phyloP scores from a whole-genome alignment of 805 yeast genomes.

The Teunomyces cretensis region DNA sequence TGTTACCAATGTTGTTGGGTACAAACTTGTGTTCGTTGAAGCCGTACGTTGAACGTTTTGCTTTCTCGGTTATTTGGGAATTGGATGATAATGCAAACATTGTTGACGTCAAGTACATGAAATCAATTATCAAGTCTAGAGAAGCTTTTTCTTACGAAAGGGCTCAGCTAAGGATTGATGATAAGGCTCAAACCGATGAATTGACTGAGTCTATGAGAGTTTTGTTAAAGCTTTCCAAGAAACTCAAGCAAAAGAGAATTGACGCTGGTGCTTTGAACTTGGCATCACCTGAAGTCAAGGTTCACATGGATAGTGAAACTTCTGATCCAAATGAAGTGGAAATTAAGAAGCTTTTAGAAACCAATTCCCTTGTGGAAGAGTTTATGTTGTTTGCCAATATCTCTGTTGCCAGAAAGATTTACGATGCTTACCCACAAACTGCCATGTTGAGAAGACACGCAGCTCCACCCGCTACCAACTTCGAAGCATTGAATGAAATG shows the following conservation, averaged over 20 bases:
- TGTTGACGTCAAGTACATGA: slow-evolving; percentile 72
- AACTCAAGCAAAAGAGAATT: slow-evolving; percentile 78
- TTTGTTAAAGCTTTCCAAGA: slow-evolving; percentile 74
- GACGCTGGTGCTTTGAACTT: slow-evolving; percentile 95
- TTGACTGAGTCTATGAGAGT: slow-evolving; percentile 88
- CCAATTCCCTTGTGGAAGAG: slow-evolving; percentile 96
- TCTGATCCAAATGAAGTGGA: slow-evolving; percentile 96
- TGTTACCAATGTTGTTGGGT: slow-evolving; percentile 94
- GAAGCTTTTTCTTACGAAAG: slow-evolving; percentile 93
- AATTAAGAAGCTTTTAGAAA: slow-evolving; percentile 80
- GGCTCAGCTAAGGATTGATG: slow-evolving; percentile 92
- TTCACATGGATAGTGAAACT: slow-evolving; percentile 94
- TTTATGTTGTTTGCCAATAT: slow-evolving; percentile 97
- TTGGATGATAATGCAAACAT: slow-evolving; percentile 83
- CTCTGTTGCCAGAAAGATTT: slow-evolving; percentile 90
- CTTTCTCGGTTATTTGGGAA: slow-evolving; percentile 96
- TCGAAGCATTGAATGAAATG: slow-evolving; percentile 87
- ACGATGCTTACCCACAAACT: slow-evolving; percentile 92
- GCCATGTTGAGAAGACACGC: slow-evolving; percentile 98
- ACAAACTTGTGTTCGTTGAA: slow-evolving; percentile 93
- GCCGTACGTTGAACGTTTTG: slow-evolving; percentile 93
- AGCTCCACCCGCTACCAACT: slow-evolving; percentile 93
- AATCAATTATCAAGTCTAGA: slow-evolving; percentile 85
- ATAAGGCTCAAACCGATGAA: slow-evolving; percentile 70
- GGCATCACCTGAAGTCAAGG: slow-evolving; percentile 98